Base-by-base conservation (phyloP, 768 basidiomycete genomes). In the Naganishia vaughanmartiniae region DNA sequence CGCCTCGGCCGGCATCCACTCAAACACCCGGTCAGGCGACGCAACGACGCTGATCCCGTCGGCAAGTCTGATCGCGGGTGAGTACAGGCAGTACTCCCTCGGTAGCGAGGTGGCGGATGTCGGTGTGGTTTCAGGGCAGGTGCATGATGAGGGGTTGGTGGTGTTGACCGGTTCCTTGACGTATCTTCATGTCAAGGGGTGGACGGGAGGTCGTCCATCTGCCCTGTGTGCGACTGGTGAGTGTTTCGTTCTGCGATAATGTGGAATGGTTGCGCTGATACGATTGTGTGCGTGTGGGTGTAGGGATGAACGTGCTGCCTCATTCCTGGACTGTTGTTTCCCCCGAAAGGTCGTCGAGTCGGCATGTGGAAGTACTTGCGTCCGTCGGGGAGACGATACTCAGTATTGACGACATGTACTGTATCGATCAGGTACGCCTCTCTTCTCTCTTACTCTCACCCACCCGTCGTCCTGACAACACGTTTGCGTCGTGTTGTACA, bases 301-400 rank as follows among this genome's bases (percentile, higher is more conserved):
- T 70, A 91, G 92, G 86, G 42, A 78, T 96, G n/a, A 84, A 86
- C 6, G 88, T 90, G 74, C 89, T 89, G 1, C 93, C 92, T 0
- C 84, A 86, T 74, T 85, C 91, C 11, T 97, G 94, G 95, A 86
- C 89, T 3, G 84, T 94, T 65, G 89, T 99, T 56, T 90, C 92
- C 0, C 93, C 93, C 0, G 93, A 95, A 76, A 84, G 90, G 51
- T 93, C 89, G 45, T 89, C 91, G 63, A 93, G 90, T 4, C 85
- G 93, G 67, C 93, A 96, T 75, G 89, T 91, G 54, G 93, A 96
- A 78, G 90, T 95, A 34, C 84, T 98, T 0, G 82, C 96, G 31
- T 91, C 92, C 0, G 87, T 89, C 2, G 90, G 90, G 19, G 80
- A 87, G 4, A 91, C 92, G 0, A 89, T 98, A 60, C 81, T 90